Evolutionary conservation across 352 stramenopile genomes (phyloP), one percentile per base, ranked within the genome.

Genomic region (Blastocystis sp.): DNA sequence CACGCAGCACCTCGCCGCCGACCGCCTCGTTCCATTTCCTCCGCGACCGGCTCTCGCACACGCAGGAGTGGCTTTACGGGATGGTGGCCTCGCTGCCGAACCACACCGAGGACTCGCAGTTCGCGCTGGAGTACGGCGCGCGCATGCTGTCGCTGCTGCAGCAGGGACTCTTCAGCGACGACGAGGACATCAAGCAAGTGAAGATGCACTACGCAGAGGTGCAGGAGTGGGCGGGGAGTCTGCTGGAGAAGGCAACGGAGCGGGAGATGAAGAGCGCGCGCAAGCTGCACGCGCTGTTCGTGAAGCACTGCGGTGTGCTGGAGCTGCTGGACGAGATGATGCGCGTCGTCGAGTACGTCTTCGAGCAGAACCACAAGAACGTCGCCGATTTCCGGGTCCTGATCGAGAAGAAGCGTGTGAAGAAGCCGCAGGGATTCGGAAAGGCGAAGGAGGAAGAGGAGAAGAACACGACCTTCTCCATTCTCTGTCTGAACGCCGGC

Each of bases 401-500:
- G 24, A 61, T 78, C 38, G 67, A 78, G 67, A 48, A 57, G 40
- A 51, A 57, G 67, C 32, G 44, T 0, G 4, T 46, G 6, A 34
- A 48, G 7, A 48, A 75, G 29, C n/a, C n/a, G 11, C 7, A 32
- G 29, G 27, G 38, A 4, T 42, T 42, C 27, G 38, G 34, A 46
- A 78, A 59, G 16, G 7, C 51, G 11, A 32, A 78, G 27, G 21
- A 59, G 16, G n/a, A 57, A 18, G 38, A 73, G 34, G 32, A 46
- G 1, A 51, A 46, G 38, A 73, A 73, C 34, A 51, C 38, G 21
- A n/a, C 9, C 21, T 21, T 78, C 11, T 42, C 21, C 32, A 11
- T 78, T 36, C 16, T 78, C 14, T 78, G 67, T 24, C 38, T 78
- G 18, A 78, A 78, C 27, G 67, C 67, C 16, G 42, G 34, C 21